phyloP scores from a whole-genome alignment of 306 rosid genomes.

The Ziziphus jujuba region DNA sequence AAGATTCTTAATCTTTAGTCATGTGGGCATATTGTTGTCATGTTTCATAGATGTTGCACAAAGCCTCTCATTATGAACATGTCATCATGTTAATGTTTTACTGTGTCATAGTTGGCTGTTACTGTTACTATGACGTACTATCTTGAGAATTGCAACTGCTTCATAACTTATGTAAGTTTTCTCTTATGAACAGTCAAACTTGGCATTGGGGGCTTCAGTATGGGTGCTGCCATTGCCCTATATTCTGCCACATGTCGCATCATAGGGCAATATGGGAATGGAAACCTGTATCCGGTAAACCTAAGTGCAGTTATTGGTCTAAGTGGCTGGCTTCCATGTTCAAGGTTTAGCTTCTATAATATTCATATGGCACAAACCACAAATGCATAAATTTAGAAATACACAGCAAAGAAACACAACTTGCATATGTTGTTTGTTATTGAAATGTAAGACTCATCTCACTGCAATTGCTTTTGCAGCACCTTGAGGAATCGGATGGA shows the following conservation, averaged over 20 bases:
- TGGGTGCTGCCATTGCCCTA: slow-evolving; percentile 97
- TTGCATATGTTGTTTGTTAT: slow-evolving; percentile 17
- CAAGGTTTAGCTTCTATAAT: slow-evolving; percentile 64
- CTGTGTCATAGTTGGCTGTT: neutral
- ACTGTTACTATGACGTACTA: neutral
- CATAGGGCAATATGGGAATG: slow-evolving; percentile 74
- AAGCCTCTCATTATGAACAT: neutral
- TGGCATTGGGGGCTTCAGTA: slow-evolving; percentile 94
- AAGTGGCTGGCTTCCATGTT: slow-evolving; percentile 99
- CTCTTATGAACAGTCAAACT: slow-evolving; percentile 64
- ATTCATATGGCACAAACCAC: slow-evolving; percentile 1
- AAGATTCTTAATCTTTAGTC: neutral
- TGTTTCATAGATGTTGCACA: slow-evolving; percentile 1
- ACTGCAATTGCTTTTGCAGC: slow-evolving; percentile 42
- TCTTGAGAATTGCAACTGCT: neutral
- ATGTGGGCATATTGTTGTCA: neutral
- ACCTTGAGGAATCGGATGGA: slow-evolving; percentile 62
- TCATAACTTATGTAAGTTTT: slow-evolving; percentile 8
- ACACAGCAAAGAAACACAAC: slow-evolving; percentile 15
- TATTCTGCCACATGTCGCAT: slow-evolving; percentile 76
- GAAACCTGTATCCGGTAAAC: slow-evolving; percentile 73
- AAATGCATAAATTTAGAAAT: slow-evolving; percentile 17
- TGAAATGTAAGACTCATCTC: slow-evolving; percentile 17
- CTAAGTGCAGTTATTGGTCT: slow-evolving; percentile 75
- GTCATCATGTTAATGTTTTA: too few species aligned